Conservation (phyloP, 148 eudicot species). For the Rhododendron kiyosumense region DNA sequence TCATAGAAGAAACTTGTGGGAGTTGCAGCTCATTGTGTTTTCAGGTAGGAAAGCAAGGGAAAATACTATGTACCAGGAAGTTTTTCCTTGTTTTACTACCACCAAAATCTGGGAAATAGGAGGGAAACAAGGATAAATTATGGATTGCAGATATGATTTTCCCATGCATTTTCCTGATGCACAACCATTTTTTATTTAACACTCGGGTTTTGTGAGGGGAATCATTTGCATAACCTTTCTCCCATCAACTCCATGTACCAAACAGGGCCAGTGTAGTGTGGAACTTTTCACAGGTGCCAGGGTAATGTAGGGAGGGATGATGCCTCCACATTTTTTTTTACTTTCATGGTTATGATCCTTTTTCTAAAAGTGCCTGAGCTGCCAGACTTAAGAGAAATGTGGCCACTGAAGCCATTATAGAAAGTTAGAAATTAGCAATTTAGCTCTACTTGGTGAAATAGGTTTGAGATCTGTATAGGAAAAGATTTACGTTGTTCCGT, state of each 20-base stretch:
- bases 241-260: not conserved
- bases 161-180: not conserved
- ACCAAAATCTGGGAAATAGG: not conserved
- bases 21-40: not conserved
- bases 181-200: not conserved
- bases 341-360: not conserved
- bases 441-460: not conserved
- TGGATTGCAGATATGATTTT: not conserved
- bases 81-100: not conserved
- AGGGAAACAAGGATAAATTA: not conserved
- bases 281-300: not conserved
- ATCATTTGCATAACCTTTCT: not conserved
- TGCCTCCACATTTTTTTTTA: not conserved
- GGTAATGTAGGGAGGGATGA: not conserved
- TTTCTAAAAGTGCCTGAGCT: not conserved
- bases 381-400: not conserved
- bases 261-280: not conserved
- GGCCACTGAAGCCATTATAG: not conserved
- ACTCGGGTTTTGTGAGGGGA: not conserved
- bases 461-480: not conserved
- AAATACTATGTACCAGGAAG: not conserved
- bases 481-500: not conserved
- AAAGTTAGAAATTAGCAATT: not conserved
- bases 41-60: not conserved
- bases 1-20: not conserved